Percentiles rank a stretch among this genome's conserved stretches.
Conservation (phyloP, 2,329 filamentous ascomycete species). For the Colletotrichum caudatum region DNA sequence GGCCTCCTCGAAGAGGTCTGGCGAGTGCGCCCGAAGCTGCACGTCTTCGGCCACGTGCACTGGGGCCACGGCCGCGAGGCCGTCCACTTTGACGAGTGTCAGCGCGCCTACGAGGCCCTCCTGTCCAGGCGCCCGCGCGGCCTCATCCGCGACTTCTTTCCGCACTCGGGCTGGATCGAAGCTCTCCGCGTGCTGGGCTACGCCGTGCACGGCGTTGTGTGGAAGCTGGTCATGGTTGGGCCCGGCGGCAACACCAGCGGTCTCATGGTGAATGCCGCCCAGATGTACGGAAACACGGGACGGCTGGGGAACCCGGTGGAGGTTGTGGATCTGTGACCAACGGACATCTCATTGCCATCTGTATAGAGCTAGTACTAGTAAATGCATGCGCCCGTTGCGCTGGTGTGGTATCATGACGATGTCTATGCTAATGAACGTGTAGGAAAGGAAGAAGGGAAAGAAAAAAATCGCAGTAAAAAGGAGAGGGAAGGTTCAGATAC, state of each 20-base stretch:
- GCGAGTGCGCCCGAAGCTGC: constrained; percentile 78
- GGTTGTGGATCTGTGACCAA: constrained; percentile 51
- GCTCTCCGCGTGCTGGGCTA: constrained; percentile 58
- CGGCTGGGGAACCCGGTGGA: constrained; percentile 56
- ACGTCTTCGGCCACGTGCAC: constrained; percentile 90
- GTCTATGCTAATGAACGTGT: constrained; percentile 41
- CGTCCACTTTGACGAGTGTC: constrained; percentile 80
- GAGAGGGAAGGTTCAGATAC: constrained; percentile 9
- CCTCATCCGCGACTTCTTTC: constrained; percentile 59
- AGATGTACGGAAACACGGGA: constrained; percentile 66
- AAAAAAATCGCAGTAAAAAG: constrained; percentile 1
- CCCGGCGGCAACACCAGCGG: constrained; percentile 62
- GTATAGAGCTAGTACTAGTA: constrained; percentile 3
- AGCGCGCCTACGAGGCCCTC: constrained; percentile 78
- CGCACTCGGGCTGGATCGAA: constrained; percentile 60
- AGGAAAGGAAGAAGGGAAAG: not conserved
- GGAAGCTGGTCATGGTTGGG: constrained; percentile 69
- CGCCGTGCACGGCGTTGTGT: constrained; percentile 61
- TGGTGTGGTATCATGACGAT: constrained; percentile 41
- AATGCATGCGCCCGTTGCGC: constrained; percentile 39
- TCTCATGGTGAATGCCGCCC: constrained; percentile 68
- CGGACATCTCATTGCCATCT: not conserved
- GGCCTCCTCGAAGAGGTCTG: constrained; percentile 78
- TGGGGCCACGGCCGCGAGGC: constrained; percentile 77
- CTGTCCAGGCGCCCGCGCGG: constrained; percentile 59